phyloP scores from a whole-genome alignment of 805 yeast species.

The Candida sanyiensis region DNA sequence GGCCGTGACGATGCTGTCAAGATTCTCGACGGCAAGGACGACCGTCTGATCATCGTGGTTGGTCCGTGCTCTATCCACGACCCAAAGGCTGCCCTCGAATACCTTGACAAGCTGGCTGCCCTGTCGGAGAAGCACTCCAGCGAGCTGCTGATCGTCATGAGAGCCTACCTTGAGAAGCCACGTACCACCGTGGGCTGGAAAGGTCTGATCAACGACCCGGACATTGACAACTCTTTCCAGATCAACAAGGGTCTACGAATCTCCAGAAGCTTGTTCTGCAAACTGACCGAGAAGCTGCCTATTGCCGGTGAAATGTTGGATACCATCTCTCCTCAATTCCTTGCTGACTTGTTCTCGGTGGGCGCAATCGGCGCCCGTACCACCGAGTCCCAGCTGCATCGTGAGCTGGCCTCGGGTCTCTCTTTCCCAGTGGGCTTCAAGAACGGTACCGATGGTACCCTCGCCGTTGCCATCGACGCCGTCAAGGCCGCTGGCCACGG shows the following conservation, averaged over 20 bases:
- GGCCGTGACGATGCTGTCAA: constrained; percentile 75
- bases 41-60: constrained; percentile 79
- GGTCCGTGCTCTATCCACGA: constrained; percentile 99
- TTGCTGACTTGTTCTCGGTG: constrained; percentile 86
- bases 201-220: constrained; percentile 96
- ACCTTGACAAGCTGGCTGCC: constrained; percentile 59
- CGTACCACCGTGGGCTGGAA: constrained; percentile 99
- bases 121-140: constrained; percentile 57
- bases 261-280: constrained; percentile 79
- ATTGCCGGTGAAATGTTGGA: constrained; percentile 98
- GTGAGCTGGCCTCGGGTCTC: constrained; percentile 94
- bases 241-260: constrained; percentile 92
- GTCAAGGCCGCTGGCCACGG: constrained; percentile 86
- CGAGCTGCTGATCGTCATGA: constrained; percentile 85
- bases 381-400: constrained; percentile 94
- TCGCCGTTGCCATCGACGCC: constrained; percentile 94
- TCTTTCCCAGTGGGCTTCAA: constrained; percentile 98
- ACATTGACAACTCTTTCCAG: constrained; percentile 85
- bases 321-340: constrained; percentile 93
- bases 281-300: constrained; percentile 78
- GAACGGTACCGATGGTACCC: constrained; percentile 94
- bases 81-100: constrained; percentile 86
- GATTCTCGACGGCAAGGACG: constrained; percentile 77
- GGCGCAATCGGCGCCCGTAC: constrained; percentile 99
- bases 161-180: constrained; percentile 97